Evolutionary conservation across 768 basidiomycete genomes (phyloP), one percentile per base, ranked within the genome.

Genomic region (Tephrocybe sp.): DNA sequence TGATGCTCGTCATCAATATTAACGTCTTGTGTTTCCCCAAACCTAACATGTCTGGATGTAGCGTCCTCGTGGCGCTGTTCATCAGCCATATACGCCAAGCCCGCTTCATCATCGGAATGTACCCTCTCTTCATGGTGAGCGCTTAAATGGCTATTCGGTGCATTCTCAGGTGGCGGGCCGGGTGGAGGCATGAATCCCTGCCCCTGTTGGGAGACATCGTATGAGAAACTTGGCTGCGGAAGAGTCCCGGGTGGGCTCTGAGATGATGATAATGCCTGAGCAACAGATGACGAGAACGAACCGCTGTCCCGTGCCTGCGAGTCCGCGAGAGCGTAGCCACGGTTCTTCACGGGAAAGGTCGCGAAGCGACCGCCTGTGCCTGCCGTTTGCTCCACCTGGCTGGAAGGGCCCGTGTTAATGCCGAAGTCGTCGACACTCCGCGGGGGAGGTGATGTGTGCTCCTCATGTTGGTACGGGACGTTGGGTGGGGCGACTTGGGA

Each of bases 341-440:
- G 57, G 48, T 65, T 63, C 51, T 79, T 75, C 15, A 78, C 74
- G 0, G 86, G 87, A 66, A 88, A 80, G 1, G 88, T 89, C 21
- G 83, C 82, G 58, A 87, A 89, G 13, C 82, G 74, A 0, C 77
- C 77, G 1, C 76, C 77, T 9, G 58, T 56, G 24, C 60, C 59
- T 24, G 55, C 59, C 3, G 58, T 50, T 1, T 52, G 52, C 13
- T 66, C 64, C 3, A 61, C 51, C 0, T 57, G 47, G 13, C 64
- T 62, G 9, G 58, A 36, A 6, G 57, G 52, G n/a, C 47, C 48
- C 15, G 56, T 45, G 24, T 62, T 65, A n/a, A 70, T 58, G 16
- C 71, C 76, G 46, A 76, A 74, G 36, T 80, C 77, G 44, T 80
- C 78, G 1, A 72, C 56, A 16, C 56, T 64, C 4, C 60, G 60